Base-by-base conservation (phyloP, 257 asterid genomes). In the Solanum chiquidenum region DNA sequence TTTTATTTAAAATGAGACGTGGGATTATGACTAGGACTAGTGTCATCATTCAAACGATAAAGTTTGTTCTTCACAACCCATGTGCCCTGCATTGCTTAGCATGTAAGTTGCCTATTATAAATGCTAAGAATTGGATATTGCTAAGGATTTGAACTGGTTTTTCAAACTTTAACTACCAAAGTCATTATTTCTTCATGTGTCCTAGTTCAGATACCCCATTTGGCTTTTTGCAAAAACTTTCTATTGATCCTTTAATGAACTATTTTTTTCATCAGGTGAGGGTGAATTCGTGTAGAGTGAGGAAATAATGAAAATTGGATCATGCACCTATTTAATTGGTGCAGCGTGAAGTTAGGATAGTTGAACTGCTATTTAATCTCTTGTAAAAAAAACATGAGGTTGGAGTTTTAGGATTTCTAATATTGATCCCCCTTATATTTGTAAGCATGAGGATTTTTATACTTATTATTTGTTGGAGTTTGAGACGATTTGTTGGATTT, bases 61-160 rank as follows among this genome's bases (percentile, higher is more conserved):
- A 31, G 71, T 29, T 20, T 73, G 23, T 88, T 62, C 16, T 42
- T 46, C 27, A 31, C 89, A 58, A 58, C 80, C 72, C 92, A 93
- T 90, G 95, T 90, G 94, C 90, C 85, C 34, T 90, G 92, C 92
- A 49, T 93, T 93, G 55, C 95, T 93, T 93, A 90, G 90, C 91
- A 27, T 90, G 85, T 88, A 94, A 94, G 96, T 88, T 89, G 86
- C 44, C 52, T 29, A 42, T 71, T 1, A 7, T 12, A 58, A 62
- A 25, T n/a, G 42, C 3, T 35, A 38, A 21, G 37, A n/a, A 40
- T 14, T 23, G 16, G 55, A 71, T 14, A 23, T 71, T 13, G 38
- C 3, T 29, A 13, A 69, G 40, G 12, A 21, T 35, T 74, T 20
- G 12, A 33, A 35, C 8, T 2, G 8, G 9, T 20, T 73, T 20